Percentiles rank a stretch among this genome's conserved stretches.
Conservation (phyloP, 176 grass and related monocot genomes). For the Neostapfia colusana region DNA sequence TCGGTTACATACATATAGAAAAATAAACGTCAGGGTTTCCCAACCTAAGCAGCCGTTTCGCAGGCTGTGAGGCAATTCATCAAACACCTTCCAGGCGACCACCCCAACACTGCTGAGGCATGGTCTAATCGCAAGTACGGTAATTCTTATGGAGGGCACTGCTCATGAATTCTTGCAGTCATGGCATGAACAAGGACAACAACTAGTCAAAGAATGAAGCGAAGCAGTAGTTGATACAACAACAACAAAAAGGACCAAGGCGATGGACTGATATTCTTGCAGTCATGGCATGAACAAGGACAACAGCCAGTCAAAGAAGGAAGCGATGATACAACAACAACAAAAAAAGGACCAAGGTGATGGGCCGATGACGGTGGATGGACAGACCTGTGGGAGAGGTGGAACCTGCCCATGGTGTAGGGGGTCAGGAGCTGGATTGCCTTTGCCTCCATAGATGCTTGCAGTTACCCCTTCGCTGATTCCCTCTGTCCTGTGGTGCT, state of each 20-base stretch:
- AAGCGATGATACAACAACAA: background rate
- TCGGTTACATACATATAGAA: background rate
- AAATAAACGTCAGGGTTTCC: background rate
- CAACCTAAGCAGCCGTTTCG: background rate
- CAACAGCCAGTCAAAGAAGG: background rate
- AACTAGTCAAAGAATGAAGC: no score
- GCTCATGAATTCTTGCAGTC: background rate
- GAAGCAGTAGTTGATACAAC: no score
- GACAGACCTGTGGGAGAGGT: slow-evolving; percentile 51
- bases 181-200: background rate
- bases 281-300: no score
- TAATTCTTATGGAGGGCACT: background rate
- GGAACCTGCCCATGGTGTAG: slow-evolving; percentile 49
- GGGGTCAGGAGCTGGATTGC: slow-evolving; percentile 39
- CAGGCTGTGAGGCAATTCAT: slow-evolving; percentile 13
- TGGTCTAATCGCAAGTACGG: background rate
- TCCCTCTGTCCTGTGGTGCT: background rate
- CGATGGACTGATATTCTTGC: background rate
- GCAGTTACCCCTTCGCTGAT: background rate
- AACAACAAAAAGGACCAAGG: background rate
- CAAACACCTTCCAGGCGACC: slow-evolving; percentile 16
- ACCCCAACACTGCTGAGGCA: background rate
- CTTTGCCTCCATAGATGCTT: slow-evolving; percentile 27
- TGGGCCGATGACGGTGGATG: background rate
- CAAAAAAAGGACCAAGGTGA: background rate